phyloP scores from a whole-genome alignment of 1,139 yeast genomes.

The Groenewaldozyma auringiensis region DNA sequence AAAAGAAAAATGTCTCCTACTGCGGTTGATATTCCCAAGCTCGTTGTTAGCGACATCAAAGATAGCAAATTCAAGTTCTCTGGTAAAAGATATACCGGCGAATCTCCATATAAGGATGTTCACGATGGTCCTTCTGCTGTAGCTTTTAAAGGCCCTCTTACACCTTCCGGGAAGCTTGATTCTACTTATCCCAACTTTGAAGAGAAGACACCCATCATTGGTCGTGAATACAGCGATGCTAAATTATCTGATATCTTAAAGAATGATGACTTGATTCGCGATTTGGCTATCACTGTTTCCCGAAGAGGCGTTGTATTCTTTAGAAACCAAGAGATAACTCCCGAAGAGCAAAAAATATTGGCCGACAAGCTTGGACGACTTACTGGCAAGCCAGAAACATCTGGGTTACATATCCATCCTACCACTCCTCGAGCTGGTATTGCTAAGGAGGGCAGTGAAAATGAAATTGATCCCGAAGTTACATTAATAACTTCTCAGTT shows the following conservation, averaged over 20 bases:
- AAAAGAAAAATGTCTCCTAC: slow-evolving; percentile 2
- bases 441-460: slow-evolving; percentile 13
- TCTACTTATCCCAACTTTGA: slow-evolving; percentile 20
- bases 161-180: slow-evolving; percentile 18
- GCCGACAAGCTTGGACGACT: slow-evolving; percentile 56
- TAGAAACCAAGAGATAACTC: slow-evolving; percentile 56
- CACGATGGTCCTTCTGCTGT: slow-evolving; percentile 15
- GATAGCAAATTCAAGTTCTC: slow-evolving; percentile 1
- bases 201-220: slow-evolving; percentile 26
- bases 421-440: slow-evolving; percentile 27
- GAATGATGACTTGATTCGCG: slow-evolving; percentile 40
- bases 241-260: slow-evolving; percentile 43
- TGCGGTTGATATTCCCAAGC: slow-evolving; percentile 5
- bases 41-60: neutral
- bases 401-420: slow-evolving; percentile 47
- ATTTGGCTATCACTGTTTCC: slow-evolving; percentile 55
- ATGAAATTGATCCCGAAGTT: slow-evolving; percentile 22
- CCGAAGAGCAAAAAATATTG: slow-evolving; percentile 43
- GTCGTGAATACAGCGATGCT: slow-evolving; percentile 24
- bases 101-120: slow-evolving; percentile 22
- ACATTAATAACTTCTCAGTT: slow-evolving; percentile 23
- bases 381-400: slow-evolving; percentile 59
- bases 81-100: slow-evolving; percentile 17
- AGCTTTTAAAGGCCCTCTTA: slow-evolving; percentile 15
- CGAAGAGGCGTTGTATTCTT: slow-evolving; percentile 63